Conservation (phyloP, 306 rosid genomes). For the Citrullus mucosospermus region DNA sequence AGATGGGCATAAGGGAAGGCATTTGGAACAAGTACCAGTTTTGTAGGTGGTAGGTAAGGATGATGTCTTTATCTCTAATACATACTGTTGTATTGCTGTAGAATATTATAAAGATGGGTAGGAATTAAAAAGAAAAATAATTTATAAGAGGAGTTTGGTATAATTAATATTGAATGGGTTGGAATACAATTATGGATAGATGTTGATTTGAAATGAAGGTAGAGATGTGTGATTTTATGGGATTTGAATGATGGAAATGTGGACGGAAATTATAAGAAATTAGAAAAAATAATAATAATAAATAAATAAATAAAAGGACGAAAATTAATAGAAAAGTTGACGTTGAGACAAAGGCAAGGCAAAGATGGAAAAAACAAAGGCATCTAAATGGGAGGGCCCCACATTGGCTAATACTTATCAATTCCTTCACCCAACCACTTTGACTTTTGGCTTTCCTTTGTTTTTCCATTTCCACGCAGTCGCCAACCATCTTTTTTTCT, state of each 20-base stretch:
- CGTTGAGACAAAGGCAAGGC: slow-evolving; percentile 65
- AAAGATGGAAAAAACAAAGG: slow-evolving; percentile 26
- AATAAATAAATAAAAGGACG: no score
- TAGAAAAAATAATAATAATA: no score
- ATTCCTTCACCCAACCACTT: slow-evolving; percentile 52
- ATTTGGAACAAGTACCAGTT: no score
- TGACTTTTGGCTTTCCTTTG: slow-evolving; percentile 27
- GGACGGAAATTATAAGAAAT: no score
- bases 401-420: slow-evolving; percentile 18
- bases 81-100: no score
- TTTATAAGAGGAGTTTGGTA: no score
- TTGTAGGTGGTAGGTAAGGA: no score
- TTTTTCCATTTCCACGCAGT: not conserved
- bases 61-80: no score
- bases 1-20: no score
- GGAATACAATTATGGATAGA: not conserved
- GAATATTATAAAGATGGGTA: no score
- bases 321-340: slow-evolving; percentile 19
- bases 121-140: no score
- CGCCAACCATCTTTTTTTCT: slow-evolving; percentile 17
- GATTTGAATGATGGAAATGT: no score
- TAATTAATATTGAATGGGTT: not conserved
- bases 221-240: not conserved
- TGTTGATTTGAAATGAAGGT: not conserved
- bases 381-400: slow-evolving; percentile 29